phyloP scores from a whole-genome alignment of 2,329 filamentous ascomycete genomes.

The Aurifilum marmelostoma region DNA sequence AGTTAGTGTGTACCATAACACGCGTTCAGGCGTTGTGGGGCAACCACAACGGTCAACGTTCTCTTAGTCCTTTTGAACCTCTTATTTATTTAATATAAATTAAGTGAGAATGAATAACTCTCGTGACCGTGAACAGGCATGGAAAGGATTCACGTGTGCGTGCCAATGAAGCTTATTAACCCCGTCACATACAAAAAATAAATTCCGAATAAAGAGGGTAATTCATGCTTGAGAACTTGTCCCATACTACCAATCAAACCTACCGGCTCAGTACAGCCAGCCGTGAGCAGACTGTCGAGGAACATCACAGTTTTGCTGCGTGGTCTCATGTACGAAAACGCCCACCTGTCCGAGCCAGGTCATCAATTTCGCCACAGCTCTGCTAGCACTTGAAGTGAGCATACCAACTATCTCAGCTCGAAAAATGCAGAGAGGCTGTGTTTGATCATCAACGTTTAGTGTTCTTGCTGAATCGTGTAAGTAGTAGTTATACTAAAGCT shows the following conservation, averaged over 20 bases:
- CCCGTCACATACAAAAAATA: no score
- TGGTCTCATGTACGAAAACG: neutral
- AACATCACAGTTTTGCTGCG: neutral
- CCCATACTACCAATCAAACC: no score
- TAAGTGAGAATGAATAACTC: neutral
- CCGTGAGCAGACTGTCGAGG: neutral
- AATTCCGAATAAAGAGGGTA: no score
- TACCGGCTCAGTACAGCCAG: no score
- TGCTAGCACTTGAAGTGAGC: neutral
- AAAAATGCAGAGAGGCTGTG: neutral
- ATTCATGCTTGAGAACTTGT: no score
- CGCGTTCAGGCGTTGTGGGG: slow-evolving; percentile 3
- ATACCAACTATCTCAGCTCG: neutral
- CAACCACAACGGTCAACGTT: neutral
- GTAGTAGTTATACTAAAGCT: neutral
- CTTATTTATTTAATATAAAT: no score
- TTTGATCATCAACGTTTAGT: neutral
- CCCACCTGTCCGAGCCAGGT: neutral
- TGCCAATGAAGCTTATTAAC: neutral
- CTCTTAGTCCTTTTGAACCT: neutral
- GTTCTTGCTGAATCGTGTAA: neutral
- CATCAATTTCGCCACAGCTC: neutral
- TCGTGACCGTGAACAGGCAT: neutral
- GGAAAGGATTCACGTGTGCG: neutral
- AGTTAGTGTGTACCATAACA: neutral